Base-by-base conservation (phyloP, 805 yeast genomes). In the Kuraishia capsulata region DNA sequence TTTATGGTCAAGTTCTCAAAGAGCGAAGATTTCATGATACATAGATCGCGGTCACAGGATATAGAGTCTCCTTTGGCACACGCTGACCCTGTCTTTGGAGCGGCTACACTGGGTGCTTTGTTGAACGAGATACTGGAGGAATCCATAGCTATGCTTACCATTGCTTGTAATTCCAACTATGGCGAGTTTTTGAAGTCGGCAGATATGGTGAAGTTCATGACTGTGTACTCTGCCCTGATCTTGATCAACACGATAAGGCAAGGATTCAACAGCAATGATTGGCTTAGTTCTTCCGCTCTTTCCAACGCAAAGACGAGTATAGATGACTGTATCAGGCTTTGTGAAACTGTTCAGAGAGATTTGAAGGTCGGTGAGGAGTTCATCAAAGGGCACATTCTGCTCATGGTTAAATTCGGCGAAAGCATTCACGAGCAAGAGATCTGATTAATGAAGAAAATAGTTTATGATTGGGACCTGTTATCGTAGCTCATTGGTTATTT, bases 1-100 rank as follows among this genome's bases (percentile, higher is more conserved):
- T 41, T 50, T 9, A 38, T 50, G 18, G 44, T 44, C 35, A 38
- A 42, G 6, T 30, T 36, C 29, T 33, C 35, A 20, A n/a, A 38
- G 10, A 33, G 38, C 16, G 37, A 35, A 11, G 39, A 37, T 23
- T 25, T 16, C 11, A 28, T 6, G 33, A 23, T 36, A n/a, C 5
- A 20, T 13, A 13, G 17, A 5, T 20, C 38, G 5, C n/a, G n/a
- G n/a, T n/a, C n/a, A n/a, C 9, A 19, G 26, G 16, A 6, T 6
- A 8, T 14, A 9, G 26, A 17, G 17, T 20, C 26, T 6, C 16
- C 25, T 16, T 10, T 13, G 9, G 17, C 10, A 9, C 17, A 9
- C n/a, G 6, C 14, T 33, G 37, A 6, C 16, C 10, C 34, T 10
- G 17, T 35, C n/a, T 23, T 35, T n/a, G 25, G 24, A 11, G 23